A percentile compares a stretch with the other conserved stretches of the same genome.
These are phyloP conservation scores for Rhizophora apiculata DNA, from an alignment of 345 rosid species.

Conservation along the genomic window DNA sequence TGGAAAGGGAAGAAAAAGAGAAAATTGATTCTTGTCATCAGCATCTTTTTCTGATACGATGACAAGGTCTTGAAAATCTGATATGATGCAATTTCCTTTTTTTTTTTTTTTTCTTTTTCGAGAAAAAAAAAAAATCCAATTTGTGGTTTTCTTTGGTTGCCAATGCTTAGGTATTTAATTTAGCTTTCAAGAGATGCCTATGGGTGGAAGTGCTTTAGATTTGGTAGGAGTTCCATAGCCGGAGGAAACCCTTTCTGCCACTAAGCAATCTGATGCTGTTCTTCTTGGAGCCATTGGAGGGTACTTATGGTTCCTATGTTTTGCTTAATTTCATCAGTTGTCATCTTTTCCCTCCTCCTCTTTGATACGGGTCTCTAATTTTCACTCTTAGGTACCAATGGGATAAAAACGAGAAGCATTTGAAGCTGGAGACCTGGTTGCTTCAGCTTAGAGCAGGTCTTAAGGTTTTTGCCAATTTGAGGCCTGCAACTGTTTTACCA, in stretches of 20 bases:
- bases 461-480: conserved; percentile 84
- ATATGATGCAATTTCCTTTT: neutral
- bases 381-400: conserved; percentile 67
- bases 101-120: no score
- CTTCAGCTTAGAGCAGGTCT: conserved; percentile 85
- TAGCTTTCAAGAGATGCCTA: conserved; percentile 75
- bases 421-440: conserved; percentile 92
- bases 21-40: neutral
- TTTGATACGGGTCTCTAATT: neutral
- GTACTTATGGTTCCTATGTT: conserved; percentile 1
- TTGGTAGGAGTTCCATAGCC: no score
- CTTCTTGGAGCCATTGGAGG: no score
- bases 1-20: neutral
- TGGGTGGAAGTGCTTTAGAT: no score
- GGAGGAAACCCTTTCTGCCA: no score
- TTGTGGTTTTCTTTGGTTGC: neutral
- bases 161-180: conserved; percentile 60
- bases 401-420: conserved; percentile 80
- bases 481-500: conserved; percentile 86
- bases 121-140: no score
- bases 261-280: no score
- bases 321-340: no score
- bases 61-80: neutral
- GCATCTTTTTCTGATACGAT: neutral
- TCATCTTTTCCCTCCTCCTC: no score